A percentile compares a stretch with the other conserved stretches of the same genome.
phyloP scores from a whole-genome alignment of 306 rosid genomes.

The Cucumis melo region DNA sequence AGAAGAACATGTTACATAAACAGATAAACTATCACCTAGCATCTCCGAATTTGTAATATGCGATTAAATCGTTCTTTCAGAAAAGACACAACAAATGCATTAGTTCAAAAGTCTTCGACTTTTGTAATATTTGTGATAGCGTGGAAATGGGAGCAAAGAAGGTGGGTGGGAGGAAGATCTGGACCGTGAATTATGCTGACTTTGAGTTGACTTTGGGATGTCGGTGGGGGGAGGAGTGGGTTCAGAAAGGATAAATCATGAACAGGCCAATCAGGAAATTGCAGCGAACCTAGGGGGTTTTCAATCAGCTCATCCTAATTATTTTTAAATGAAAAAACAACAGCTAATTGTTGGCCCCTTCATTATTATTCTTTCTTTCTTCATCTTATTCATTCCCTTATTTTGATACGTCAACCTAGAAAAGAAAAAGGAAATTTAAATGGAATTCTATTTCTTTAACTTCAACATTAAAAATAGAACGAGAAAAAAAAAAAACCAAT shows the following conservation, averaged over 20 bases:
- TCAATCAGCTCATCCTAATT: not conserved
- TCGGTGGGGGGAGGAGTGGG: not conserved
- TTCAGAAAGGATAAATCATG: not conserved
- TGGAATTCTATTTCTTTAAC: not conserved
- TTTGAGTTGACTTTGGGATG: not conserved
- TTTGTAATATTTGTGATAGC: too few relatives aligned
- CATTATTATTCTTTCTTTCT: not conserved
- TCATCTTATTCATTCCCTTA: not conserved
- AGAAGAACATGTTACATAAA: too few relatives aligned
- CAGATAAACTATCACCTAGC: too few relatives aligned
- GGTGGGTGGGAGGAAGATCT: not conserved
- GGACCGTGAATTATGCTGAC: not conserved
- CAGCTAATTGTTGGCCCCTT: not conserved
- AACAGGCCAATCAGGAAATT: not conserved
- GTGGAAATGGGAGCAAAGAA: not conserved
- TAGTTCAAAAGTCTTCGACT: too few relatives aligned
- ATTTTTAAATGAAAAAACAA: not conserved
- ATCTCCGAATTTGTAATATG: too few relatives aligned
- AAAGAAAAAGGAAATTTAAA: not conserved
- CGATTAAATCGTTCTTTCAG: too few relatives aligned
- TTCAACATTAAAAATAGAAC: too few relatives aligned
- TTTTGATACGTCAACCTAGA: not conserved
- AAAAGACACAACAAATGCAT: too few relatives aligned
- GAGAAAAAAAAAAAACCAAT: too few relatives aligned
- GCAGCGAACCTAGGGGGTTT: not conserved